Evolutionary conservation across 257 asterid species (phyloP), one percentile per base, ranked within the genome.

Genomic region (Pogostemon cablin): DNA sequence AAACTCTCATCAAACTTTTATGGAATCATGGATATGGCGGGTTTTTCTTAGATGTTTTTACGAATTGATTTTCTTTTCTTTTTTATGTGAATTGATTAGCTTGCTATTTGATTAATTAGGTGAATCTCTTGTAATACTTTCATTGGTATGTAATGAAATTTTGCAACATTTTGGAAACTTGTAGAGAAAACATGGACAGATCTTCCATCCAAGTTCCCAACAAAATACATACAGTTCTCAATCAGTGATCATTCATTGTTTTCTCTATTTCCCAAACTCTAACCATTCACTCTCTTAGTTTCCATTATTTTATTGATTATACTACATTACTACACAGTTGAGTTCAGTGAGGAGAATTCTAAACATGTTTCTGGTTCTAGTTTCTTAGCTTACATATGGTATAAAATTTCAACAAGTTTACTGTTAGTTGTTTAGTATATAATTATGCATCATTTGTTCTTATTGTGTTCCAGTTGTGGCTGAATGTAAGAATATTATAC

Each of bases 111-210:
- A 42, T 71, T 43, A 25, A 25, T 25, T 25, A 25, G 32, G 32
- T 25, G 12, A 41, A 46, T 59, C 55, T 60, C 57, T 44, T 66
- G 17, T 62, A 41, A 10, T 62, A 32, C 43, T 62, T 37, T 10
- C 41, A 46, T 41, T 73, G 17, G 40, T 64, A 55, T 59, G 20
- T 41, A 35, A 42, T 77, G 11, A 46, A 48, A 54, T 65, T 75
- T 67, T 78, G 81, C 92, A 93, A 96, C 90, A 70, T 93, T 93
- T 80, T 93, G 97, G 98, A 80, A 96, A 25, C 86, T 88, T 35
- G 96, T 93, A 55, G 98, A 93, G 88, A 84, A 88, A 80, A 93
- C 97, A 34, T 93, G 98, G 98, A 87, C 91, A 1, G 96, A 90
- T 80, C 87, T 86, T 77, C 96, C 98, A 68, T 93, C 98, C 78